Evolutionary conservation across 352 stramenopile species (phyloP).

Genomic region (Pythium dissotocum): DNA sequence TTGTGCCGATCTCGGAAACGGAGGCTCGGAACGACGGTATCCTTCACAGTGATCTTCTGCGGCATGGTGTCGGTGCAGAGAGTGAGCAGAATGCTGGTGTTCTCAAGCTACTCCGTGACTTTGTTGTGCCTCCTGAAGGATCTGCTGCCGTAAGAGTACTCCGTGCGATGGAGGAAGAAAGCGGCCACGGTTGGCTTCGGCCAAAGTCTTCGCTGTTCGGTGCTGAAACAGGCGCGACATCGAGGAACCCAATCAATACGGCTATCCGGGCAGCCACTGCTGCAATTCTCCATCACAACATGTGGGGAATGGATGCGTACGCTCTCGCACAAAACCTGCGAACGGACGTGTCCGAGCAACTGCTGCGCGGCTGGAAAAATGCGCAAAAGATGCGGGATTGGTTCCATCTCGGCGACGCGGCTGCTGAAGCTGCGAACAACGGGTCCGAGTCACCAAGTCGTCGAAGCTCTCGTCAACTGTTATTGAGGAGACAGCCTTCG

Average conservation of each 20-base stretch:
- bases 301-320: constrained; percentile 85
- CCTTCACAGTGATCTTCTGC: constrained; percentile 71
- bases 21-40: constrained; percentile 56
- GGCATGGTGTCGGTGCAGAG: constrained; percentile 46
- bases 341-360: constrained; percentile 60
- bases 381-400: constrained; percentile 87
- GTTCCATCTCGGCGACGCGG: constrained; percentile 82
- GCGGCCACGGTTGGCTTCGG: constrained; percentile 4
- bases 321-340: constrained; percentile 61
- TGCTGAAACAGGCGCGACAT: background rate
- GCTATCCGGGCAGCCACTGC: constrained; percentile 73
- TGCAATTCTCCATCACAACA: constrained; percentile 85
- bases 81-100: constrained; percentile 63
- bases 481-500: constrained; percentile 51
- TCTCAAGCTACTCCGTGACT: constrained; percentile 57
- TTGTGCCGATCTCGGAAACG: constrained; percentile 47
- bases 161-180: constrained; percentile 15
- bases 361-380: constrained; percentile 78
- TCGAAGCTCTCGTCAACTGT: constrained; percentile 14
- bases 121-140: constrained; percentile 38
- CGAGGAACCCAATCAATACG: constrained; percentile 39
- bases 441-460: constrained; percentile 25
- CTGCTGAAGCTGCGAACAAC: constrained; percentile 46
- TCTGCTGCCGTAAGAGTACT: constrained; percentile 37
- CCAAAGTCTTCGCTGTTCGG: background rate